These are phyloP conservation scores for Fusarium udum DNA, from an alignment of 2,329 filamentous ascomycete species.

Conservation along the genomic window DNA sequence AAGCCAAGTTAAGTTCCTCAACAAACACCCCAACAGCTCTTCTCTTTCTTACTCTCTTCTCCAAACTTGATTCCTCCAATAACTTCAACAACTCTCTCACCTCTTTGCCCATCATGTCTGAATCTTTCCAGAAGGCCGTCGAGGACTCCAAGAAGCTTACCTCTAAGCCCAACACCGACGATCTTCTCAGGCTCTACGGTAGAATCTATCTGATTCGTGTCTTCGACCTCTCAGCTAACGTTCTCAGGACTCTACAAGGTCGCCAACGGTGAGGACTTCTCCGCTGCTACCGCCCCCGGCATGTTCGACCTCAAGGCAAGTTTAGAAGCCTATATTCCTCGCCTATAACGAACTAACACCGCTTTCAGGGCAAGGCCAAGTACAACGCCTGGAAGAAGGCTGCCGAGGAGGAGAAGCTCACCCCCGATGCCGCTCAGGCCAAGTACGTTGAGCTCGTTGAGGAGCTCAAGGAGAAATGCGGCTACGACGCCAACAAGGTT, in stretches of 20 bases:
- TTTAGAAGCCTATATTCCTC: not conserved
- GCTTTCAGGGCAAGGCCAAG: constrained; percentile 79
- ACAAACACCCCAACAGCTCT: constrained; percentile 36
- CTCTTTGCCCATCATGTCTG: constrained; percentile 50
- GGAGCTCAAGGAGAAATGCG: constrained; percentile 74
- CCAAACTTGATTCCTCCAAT: not conserved
- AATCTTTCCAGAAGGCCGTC: constrained; percentile 66
- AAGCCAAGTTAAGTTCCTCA: constrained; percentile 36
- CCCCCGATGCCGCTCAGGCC: constrained; percentile 74
- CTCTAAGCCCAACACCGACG: constrained; percentile 69
- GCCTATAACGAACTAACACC: constrained; percentile 11
- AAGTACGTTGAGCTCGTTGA: constrained; percentile 80
- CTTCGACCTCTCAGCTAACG: not conserved
- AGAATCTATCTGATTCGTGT: constrained; percentile 36
- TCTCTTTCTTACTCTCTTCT: constrained; percentile 3
- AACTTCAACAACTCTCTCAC: not conserved
- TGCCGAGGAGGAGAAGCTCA: constrained; percentile 68
- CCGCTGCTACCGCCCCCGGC: constrained; percentile 66
- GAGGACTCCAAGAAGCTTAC: constrained; percentile 74
- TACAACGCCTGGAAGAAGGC: constrained; percentile 78
- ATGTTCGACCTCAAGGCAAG: constrained; percentile 75
- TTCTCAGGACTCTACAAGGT: constrained; percentile 67
- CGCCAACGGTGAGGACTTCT: constrained; percentile 65
- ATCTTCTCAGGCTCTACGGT: constrained; percentile 73
- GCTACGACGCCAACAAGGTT: constrained; percentile 71